Base-by-base conservation (phyloP, 495 filamentous ascomycete species). In the Neurospora terricola region DNA sequence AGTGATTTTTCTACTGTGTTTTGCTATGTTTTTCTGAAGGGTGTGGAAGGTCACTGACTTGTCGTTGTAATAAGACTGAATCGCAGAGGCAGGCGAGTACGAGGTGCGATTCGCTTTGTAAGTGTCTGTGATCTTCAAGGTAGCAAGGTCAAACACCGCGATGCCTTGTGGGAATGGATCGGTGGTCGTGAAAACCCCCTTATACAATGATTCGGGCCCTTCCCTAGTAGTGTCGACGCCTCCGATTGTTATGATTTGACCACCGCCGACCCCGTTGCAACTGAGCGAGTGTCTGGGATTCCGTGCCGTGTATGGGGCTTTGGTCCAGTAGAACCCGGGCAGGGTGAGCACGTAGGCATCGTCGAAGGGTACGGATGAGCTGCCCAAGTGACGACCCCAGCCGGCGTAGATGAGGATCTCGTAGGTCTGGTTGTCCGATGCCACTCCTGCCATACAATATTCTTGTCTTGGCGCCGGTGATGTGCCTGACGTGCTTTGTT, bases 361-460 rank as follows among this genome's bases (percentile, higher is more conserved):
- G 62, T 77, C 77, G 69, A 69, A 78, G n/a, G 72, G 69, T 6
- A 75, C 40, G 1, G 76, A 40, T 18, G 69, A 10, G 5, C 66
- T 66, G 34, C 77, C 77, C 16, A 71, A 16, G 16, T 74, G 36
- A 14, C 76, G 73, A 27, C 72, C 70, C 76, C 74, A 79, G 43
- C 77, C 77, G 6, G 70, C 77, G 43, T 79, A 79, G 38, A 79
- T 71, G n/a, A 79, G 62, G 16, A 79, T 75, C 62, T 79, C 76
- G 71, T 74, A 75, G 38, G 76, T 79, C 5, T 59, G 71, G 69
- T 75, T 71, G 76, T 59, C 73, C 12, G 77, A 79, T 36, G 73
- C 70, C 14, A 70, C 59, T 8, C 77, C 76, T 7, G 77, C 75
- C 5, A 79, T 73, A 66, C 77, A 79, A 18, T 77, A 77, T 10